A percentile compares a stretch with the other conserved stretches of the same genome.
Evolutionary conservation across 2,329 filamentous ascomycete genomes (phyloP).

Genomic region (Microdochium trichocladiopsis): DNA sequence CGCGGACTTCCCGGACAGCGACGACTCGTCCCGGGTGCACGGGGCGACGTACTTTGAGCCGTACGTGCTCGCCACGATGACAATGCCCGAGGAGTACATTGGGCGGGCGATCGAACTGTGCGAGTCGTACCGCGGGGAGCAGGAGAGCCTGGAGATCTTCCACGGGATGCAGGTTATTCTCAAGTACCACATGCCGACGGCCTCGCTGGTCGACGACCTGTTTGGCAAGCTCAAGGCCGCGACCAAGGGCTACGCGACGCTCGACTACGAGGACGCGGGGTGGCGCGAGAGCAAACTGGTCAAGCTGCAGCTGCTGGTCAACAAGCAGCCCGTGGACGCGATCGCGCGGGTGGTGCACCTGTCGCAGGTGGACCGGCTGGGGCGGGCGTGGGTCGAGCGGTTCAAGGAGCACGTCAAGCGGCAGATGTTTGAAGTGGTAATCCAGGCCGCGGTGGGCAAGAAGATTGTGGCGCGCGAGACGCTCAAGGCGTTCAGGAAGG

Average conservation of each 20-base stretch:
- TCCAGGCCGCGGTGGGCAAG: slow-evolving; percentile 81
- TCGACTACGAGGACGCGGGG: slow-evolving; percentile 94
- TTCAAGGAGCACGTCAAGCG: slow-evolving; percentile 96
- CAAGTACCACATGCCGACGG: slow-evolving; percentile 82
- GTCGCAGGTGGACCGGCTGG: slow-evolving; percentile 74
- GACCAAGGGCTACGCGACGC: slow-evolving; percentile 90
- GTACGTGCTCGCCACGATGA: slow-evolving; percentile 67
- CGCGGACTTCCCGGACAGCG: slow-evolving; percentile 72
- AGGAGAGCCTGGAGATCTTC: slow-evolving; percentile 86
- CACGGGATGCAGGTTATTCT: slow-evolving; percentile 88
- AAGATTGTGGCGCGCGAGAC: slow-evolving; percentile 86
- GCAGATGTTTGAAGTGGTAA: slow-evolving; percentile 96
- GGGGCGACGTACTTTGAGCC: slow-evolving; percentile 41
- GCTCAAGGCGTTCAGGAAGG: slow-evolving; percentile 93
- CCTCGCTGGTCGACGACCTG: slow-evolving; percentile 90
- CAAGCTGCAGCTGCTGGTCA: slow-evolving; percentile 89
- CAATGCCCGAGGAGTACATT: slow-evolving; percentile 87
- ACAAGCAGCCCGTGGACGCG: slow-evolving; percentile 88
- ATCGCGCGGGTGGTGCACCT: slow-evolving; percentile 84
- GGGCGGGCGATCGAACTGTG: slow-evolving; percentile 94
- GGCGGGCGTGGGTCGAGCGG: slow-evolving; percentile 83
- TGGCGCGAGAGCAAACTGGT: slow-evolving; percentile 75
- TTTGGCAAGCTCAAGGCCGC: slow-evolving; percentile 93
- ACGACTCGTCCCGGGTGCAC: slow-evolving; percentile 34
- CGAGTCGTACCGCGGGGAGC: slow-evolving; percentile 79